Conservation (phyloP, 2,329 filamentous ascomycete genomes). For the Cadophora gregata region DNA sequence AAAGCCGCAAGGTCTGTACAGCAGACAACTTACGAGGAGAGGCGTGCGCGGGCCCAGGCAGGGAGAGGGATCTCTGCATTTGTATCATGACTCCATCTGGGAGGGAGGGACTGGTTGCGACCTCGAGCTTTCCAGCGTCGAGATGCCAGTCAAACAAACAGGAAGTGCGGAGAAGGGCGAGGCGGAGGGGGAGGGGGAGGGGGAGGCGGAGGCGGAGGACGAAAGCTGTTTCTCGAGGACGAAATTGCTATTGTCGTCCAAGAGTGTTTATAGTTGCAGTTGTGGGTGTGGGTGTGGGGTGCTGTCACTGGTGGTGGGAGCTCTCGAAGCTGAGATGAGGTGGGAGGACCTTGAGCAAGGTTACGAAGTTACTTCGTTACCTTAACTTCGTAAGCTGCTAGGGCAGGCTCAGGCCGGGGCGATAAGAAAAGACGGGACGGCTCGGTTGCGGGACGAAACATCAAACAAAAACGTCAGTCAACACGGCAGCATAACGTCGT, state of each 20-base stretch:
- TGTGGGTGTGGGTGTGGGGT: too few relatives aligned
- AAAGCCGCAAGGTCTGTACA: conserved; percentile 8
- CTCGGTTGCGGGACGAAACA: conserved; percentile 24
- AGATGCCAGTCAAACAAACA: conserved; percentile 32
- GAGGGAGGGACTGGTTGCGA: conserved; percentile 31
- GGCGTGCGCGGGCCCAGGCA: conserved; percentile 44
- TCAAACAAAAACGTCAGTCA: conserved; percentile 7
- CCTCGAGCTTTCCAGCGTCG: conserved; percentile 40
- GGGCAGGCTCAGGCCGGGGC: too few relatives aligned
- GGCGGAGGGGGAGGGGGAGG: background rate
- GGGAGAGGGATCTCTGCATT: conserved; percentile 47
- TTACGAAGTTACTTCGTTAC: too few relatives aligned
- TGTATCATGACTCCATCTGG: conserved; percentile 46
- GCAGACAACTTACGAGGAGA: conserved; percentile 44
- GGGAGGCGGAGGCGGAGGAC: background rate
- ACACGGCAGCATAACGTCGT: background rate
- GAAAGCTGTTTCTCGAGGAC: background rate
- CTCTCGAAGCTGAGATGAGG: too few relatives aligned
- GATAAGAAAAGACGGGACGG: conserved; percentile 19
- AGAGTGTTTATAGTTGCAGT: too few relatives aligned
- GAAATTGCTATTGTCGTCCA: background rate
- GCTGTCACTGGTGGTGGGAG: background rate
- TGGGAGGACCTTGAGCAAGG: too few relatives aligned
- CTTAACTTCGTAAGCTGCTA: too few relatives aligned
- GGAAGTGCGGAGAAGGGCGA: background rate